Evolutionary conservation across 495 filamentous ascomycete genomes (phyloP).

Genomic region (Filosporella fistucella): DNA sequence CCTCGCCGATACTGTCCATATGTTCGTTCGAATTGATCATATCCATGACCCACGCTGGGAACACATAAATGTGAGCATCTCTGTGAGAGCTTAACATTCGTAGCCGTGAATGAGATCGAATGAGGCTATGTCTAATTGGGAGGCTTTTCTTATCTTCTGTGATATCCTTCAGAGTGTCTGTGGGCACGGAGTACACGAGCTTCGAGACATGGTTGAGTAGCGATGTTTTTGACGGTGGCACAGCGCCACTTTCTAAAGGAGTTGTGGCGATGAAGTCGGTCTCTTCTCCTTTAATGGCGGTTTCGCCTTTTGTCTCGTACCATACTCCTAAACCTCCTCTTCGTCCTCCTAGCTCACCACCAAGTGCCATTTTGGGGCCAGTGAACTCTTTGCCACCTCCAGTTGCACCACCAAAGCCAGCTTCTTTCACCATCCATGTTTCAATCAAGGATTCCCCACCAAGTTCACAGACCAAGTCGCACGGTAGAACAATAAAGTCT

Average conservation of each 20-base stretch:
- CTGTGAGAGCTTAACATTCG: slow-evolving; percentile 74
- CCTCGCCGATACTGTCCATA: slow-evolving; percentile 84
- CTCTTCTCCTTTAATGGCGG: slow-evolving; percentile 78
- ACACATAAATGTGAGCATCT: slow-evolving; percentile 89
- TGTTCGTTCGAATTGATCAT: slow-evolving; percentile 71
- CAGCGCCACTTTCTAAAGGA: slow-evolving; percentile 50
- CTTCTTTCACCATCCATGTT: slow-evolving; percentile 86
- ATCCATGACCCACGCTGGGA: slow-evolving; percentile 88
- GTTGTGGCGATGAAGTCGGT: slow-evolving; percentile 83
- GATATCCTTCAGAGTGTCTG: slow-evolving; percentile 78
- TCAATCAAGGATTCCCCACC: slow-evolving; percentile 76
- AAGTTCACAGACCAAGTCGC: slow-evolving; percentile 89
- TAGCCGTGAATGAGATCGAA: slow-evolving; percentile 66
- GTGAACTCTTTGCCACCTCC: slow-evolving; percentile 27
- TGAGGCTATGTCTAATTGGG: slow-evolving; percentile 64
- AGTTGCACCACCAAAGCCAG: slow-evolving; percentile 46
- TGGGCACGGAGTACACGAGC: slow-evolving; percentile 71
- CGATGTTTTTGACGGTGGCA: slow-evolving; percentile 53
- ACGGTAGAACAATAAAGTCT: slow-evolving; percentile 89
- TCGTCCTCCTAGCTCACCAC: slow-evolving; percentile 51
- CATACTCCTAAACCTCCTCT: slow-evolving; percentile 80
- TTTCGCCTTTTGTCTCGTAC: slow-evolving; percentile 74
- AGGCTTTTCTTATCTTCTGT: slow-evolving; percentile 66
- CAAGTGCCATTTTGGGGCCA: slow-evolving; percentile 34
- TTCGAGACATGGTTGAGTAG: slow-evolving; percentile 58